Evolutionary conservation across 352 stramenopile species (phyloP).

Genomic region (Phytopythium helicoides): DNA sequence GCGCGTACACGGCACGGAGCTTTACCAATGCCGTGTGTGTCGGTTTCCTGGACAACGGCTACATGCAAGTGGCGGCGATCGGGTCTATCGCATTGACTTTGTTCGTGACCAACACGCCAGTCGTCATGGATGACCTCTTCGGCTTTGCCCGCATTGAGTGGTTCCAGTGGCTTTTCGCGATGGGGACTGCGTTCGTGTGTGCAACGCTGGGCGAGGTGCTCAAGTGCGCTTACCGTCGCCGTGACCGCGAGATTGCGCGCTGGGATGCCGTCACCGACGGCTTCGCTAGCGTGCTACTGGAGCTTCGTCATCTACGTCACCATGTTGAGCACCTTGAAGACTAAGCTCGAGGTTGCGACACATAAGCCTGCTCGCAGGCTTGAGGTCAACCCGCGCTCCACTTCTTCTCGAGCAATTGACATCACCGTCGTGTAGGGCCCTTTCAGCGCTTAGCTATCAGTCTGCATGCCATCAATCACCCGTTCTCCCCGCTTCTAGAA

Average conservation of each 20-base stretch:
- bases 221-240: conserved; percentile 39
- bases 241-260: conserved; percentile 21
- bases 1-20: conserved; percentile 43
- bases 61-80: conserved; percentile 39
- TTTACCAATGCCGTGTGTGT: conserved; percentile 43
- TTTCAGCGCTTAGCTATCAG: not conserved
- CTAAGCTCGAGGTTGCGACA: conserved; percentile 44
- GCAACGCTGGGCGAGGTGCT: conserved; percentile 33
- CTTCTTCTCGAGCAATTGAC: conserved; percentile 17
- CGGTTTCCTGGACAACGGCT: conserved; percentile 34
- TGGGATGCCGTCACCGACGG: conserved; percentile 35
- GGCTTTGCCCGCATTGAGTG: conserved; percentile 39
- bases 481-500: not conserved
- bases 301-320: conserved; percentile 45
- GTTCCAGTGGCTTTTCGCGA: conserved; percentile 40
- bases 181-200: conserved; percentile 27
- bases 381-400: conserved; percentile 10
- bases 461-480: not conserved
- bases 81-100: conserved; percentile 36
- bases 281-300: conserved; percentile 33
- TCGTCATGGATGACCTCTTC: conserved; percentile 37
- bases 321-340: conserved; percentile 46
- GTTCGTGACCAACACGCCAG: conserved; percentile 29
- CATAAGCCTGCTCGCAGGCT: conserved; percentile 31
- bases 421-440: conserved; percentile 5